Evolutionary conservation across 352 stramenopile species (phyloP).

Genomic region (Pythium rishiriense): DNA sequence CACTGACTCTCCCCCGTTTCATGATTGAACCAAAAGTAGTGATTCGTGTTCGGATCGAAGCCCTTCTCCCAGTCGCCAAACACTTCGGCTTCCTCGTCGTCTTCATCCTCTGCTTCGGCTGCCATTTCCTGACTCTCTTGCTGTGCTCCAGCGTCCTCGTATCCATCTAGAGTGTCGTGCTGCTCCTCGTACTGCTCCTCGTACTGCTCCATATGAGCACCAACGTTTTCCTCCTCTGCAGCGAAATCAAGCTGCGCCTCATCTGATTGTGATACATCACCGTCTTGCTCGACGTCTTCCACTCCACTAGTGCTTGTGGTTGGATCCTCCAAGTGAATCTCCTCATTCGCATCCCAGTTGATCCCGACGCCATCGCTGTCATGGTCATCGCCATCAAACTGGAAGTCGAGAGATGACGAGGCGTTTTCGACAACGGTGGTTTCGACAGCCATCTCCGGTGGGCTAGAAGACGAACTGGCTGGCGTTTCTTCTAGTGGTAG

Average conservation of each 20-base stretch:
- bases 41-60: slow-evolving; percentile 76
- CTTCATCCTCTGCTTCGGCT: slow-evolving; percentile 37
- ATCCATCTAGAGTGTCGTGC: not conserved
- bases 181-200: not conserved
- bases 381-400: not conserved
- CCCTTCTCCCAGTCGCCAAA: slow-evolving; percentile 88
- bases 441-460: not conserved
- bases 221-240: not conserved
- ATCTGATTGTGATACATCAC: not conserved
- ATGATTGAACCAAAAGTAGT: slow-evolving; percentile 91
- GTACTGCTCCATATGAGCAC: not conserved
- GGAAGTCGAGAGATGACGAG: not conserved
- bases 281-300: not conserved
- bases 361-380: too few species aligned
- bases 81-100: slow-evolving; percentile 74
- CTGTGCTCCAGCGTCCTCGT: slow-evolving; percentile 2
- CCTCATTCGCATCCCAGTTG: too few species aligned
- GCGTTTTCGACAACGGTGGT: not conserved
- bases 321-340: slow-evolving; percentile 15
- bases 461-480: not conserved
- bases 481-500: not conserved
- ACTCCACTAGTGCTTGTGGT: not conserved
- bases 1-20: slow-evolving; percentile 75
- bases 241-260: not conserved
- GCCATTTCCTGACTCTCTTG: slow-evolving; percentile 21